Percentiles rank a stretch among this genome's conserved stretches.
Conservation (phyloP, 768 basidiomycete species). For the Panus rudis region DNA sequence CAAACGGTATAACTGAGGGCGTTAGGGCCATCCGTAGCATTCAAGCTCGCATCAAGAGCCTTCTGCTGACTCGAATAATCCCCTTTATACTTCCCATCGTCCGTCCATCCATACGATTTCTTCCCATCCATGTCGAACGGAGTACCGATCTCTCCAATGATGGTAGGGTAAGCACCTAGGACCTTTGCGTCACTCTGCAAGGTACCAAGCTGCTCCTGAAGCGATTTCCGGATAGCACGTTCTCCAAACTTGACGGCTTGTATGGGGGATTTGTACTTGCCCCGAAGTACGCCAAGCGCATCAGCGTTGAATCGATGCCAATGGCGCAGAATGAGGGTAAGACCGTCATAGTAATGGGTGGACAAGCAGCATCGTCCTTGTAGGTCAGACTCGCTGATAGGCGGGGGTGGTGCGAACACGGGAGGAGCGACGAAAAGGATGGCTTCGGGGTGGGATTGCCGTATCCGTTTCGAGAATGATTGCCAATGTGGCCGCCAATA, state of each 20-base stretch:
- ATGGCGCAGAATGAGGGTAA: conserved; percentile 87
- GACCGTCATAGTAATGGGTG: conserved; percentile 90
- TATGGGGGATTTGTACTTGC: conserved; percentile 62
- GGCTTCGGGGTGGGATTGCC: conserved; percentile 65
- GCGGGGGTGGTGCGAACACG: conserved; percentile 78
- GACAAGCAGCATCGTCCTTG: conserved; percentile 68
- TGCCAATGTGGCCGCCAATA: conserved; percentile 75
- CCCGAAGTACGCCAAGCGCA: conserved; percentile 84
- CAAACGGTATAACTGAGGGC: conserved; percentile 77
- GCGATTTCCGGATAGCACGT: conserved; percentile 65
- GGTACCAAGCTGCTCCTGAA: conserved; percentile 78
- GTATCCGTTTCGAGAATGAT: conserved; percentile 49
- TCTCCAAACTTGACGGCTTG: conserved; percentile 82
- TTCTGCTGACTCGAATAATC: conserved; percentile 74
- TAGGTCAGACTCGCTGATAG: conserved; percentile 44
- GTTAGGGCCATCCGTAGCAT: conserved; percentile 72
- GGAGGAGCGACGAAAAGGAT: conserved; percentile 91
- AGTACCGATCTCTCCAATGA: conserved; percentile 94
- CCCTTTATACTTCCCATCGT: conserved; percentile 59
- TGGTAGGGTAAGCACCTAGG: conserved; percentile 70
- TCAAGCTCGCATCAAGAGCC: conserved; percentile 81
- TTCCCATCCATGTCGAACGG: conserved; percentile 93
- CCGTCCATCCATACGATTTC: conserved; percentile 73
- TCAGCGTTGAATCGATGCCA: conserved; percentile 97
- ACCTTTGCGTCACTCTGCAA: conserved; percentile 68